phyloP scores from a whole-genome alignment of 2,329 filamentous ascomycete species.

The Lachnellula willkommii region DNA sequence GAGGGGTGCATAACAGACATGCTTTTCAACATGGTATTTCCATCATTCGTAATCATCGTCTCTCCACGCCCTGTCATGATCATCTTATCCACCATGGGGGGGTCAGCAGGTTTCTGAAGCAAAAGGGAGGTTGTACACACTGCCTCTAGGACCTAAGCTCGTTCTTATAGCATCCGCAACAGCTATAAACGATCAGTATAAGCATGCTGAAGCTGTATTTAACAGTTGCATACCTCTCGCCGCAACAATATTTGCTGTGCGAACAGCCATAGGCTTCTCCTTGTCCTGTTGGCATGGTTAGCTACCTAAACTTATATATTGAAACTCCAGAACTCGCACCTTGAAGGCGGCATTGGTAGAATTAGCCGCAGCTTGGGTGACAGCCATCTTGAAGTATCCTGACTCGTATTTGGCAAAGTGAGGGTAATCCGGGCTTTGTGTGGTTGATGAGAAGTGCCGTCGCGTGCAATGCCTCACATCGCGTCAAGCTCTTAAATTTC shows the following conservation, averaged over 20 bases:
- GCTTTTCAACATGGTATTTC: conserved; percentile 97
- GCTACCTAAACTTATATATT: conserved; percentile 17
- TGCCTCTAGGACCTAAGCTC: conserved; percentile 89
- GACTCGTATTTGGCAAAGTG: neutral
- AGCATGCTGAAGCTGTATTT: conserved; percentile 11
- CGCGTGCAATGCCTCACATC: conserved; percentile 14
- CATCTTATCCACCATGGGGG: conserved; percentile 30
- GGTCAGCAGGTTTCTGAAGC: conserved; percentile 6
- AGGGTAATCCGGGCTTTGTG: neutral
- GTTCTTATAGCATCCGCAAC: conserved; percentile 97
- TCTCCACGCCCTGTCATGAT: conserved; percentile 73
- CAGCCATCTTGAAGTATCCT: conserved; percentile 41
- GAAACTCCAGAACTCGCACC: conserved; percentile 36
- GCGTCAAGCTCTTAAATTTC: conserved; percentile 3
- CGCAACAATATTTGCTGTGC: conserved; percentile 93
- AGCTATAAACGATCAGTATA: conserved; percentile 47
- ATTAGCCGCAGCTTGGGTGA: conserved; percentile 32
- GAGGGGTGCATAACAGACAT: conserved; percentile 99
- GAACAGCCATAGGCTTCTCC: conserved; percentile 97
- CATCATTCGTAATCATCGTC: conserved; percentile 98
- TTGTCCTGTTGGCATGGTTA: conserved; percentile 55
- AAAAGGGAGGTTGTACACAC: conserved; percentile 11
- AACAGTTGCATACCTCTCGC: conserved; percentile 66
- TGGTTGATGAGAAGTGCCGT: conserved; percentile 10
- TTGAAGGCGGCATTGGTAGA: conserved; percentile 63